phyloP scores from a whole-genome alignment of 2,329 filamentous ascomycete genomes.

The Aspergillus japonicus region DNA sequence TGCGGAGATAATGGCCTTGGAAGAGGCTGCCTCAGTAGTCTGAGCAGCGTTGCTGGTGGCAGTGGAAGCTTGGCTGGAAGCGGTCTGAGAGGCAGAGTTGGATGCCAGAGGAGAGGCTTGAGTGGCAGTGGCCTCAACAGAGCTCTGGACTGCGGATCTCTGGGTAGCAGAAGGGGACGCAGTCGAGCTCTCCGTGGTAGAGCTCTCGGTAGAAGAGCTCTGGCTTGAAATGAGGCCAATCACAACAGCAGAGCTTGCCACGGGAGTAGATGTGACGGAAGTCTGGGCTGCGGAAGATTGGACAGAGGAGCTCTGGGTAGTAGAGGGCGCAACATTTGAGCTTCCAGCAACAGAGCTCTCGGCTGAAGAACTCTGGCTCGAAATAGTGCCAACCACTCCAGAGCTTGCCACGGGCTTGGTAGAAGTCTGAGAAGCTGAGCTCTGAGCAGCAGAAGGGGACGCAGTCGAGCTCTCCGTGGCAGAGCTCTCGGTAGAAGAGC shows the following conservation, averaged over 20 bases:
- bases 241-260: not conserved
- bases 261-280: not conserved
- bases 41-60: not conserved
- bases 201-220: not conserved
- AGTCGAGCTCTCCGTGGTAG: not conserved
- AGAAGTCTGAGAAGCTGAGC: not conserved
- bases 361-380: constrained; percentile 2
- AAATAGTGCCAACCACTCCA: not conserved
- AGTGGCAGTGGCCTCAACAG: not conserved
- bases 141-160: not conserved
- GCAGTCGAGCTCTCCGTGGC: not conserved
- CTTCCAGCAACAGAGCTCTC: not conserved
- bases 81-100: not conserved
- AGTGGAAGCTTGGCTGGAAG: not conserved
- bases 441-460: not conserved
- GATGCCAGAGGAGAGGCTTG: not conserved
- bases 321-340: not conserved
- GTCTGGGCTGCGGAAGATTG: not conserved
- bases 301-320: not conserved
- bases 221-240: not conserved
- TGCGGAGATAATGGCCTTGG: not conserved
- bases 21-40: constrained; percentile 1
- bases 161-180: not conserved
- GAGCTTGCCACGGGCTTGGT: not conserved
- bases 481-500: constrained; percentile 1